A percentile compares a stretch with the other conserved stretches of the same genome.
Conservation (phyloP, 73 alveolate species). For the Durusdinium trenchii region DNA sequence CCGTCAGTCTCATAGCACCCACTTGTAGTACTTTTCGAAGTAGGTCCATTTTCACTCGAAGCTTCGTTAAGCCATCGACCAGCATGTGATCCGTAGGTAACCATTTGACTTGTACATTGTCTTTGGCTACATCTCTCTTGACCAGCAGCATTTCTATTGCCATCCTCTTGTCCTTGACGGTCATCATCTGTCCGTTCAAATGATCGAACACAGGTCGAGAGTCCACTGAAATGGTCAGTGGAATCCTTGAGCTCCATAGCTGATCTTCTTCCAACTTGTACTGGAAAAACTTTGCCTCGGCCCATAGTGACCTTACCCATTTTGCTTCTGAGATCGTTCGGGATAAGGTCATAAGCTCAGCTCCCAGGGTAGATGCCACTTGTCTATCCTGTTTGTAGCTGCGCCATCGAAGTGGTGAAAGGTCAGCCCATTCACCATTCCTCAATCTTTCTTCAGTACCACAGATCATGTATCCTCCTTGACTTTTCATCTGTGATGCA, state of each 20-base stretch:
- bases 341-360: conserved; percentile 13
- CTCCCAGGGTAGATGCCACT: background rate
- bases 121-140: background rate
- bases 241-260: background rate
- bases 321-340: background rate
- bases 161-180: background rate
- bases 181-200: background rate
- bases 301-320: background rate
- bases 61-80: conserved; percentile 3
- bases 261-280: background rate
- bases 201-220: conserved; percentile 3
- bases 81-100: conserved; percentile 15
- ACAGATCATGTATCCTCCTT: background rate
- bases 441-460: background rate
- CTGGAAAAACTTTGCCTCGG: background rate
- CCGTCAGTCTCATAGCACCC: background rate
- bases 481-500: background rate
- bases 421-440: background rate
- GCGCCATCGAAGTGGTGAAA: background rate
- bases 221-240: background rate
- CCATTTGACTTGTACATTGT: background rate
- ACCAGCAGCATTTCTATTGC: conserved; percentile 51
- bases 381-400: conserved; percentile 6
- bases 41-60: background rate
- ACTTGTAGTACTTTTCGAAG: background rate